Percentiles rank a stretch among this genome's conserved stretches.
These are phyloP conservation scores for Auricularia auricula-judae DNA, from an alignment of 768 basidiomycete genomes.

Conservation along the genomic window DNA sequence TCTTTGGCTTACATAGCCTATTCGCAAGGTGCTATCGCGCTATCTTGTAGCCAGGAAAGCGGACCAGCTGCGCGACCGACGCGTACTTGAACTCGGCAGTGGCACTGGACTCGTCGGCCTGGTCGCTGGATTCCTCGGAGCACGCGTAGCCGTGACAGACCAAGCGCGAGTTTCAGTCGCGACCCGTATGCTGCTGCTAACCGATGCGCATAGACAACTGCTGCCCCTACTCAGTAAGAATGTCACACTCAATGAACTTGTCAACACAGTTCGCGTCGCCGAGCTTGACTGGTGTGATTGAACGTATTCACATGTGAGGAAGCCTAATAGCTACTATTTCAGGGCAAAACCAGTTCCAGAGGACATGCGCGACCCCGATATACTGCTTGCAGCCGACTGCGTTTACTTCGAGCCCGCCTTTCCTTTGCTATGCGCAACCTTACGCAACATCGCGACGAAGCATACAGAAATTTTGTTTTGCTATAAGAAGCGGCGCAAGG, in stretches of 20 bases:
- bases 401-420: conserved; percentile 95
- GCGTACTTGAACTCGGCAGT: conserved; percentile 74
- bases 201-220: conserved; percentile 41
- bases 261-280: conserved; percentile 38
- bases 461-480: conserved; percentile 73
- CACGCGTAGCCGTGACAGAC: conserved; percentile 70
- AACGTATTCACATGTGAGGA: conserved; percentile 1
- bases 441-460: conserved; percentile 43
- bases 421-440: conserved; percentile 71
- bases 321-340: conserved; percentile 7
- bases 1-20: not conserved
- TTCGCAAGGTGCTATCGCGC: conserved; percentile 56
- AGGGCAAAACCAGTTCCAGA: conserved; percentile 58
- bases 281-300: conserved; percentile 72
- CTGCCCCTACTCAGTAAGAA: conserved; percentile 73
- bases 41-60: conserved; percentile 55
- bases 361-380: conserved; percentile 37
- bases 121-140: conserved; percentile 58
- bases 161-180: conserved; percentile 56
- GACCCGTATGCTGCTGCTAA: conserved; percentile 2
- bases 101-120: conserved; percentile 93
- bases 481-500: conserved; percentile 90
- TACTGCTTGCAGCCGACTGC: conserved; percentile 87
- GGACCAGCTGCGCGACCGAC: conserved; percentile 39
- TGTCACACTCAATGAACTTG: conserved; percentile 51